Percentiles rank a stretch among this genome's conserved stretches.
phyloP scores from a whole-genome alignment of 2,329 filamentous ascomycete species.

The Remersonia thermophila region DNA sequence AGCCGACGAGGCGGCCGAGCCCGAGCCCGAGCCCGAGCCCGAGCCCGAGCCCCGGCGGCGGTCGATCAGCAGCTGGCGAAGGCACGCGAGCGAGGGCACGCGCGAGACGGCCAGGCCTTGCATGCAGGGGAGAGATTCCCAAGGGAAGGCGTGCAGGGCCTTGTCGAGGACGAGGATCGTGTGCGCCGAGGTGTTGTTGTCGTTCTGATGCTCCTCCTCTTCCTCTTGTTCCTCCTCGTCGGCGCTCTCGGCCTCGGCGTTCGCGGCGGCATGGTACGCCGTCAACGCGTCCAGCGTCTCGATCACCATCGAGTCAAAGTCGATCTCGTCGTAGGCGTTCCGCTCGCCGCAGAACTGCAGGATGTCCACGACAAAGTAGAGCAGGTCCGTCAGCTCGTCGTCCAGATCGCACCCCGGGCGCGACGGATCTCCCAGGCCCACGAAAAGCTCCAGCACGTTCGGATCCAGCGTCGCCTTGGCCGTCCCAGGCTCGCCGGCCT shows the following conservation, averaged over 20 bases:
- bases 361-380: conserved; percentile 95
- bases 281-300: conserved; percentile 77
- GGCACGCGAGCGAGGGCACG: conserved; percentile 72
- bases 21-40: background rate
- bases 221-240: no score
- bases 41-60: conserved; percentile 16
- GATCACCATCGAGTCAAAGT: conserved; percentile 84
- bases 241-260: conserved; percentile 22
- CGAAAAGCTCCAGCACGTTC: conserved; percentile 72
- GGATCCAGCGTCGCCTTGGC: conserved; percentile 38
- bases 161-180: conserved; percentile 89
- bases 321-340: conserved; percentile 95
- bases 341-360: conserved; percentile 92
- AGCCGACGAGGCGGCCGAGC: conserved; percentile 8
- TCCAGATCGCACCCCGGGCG: conserved; percentile 63
- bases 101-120: conserved; percentile 68
- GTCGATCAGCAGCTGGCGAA: conserved; percentile 63
- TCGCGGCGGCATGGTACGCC: conserved; percentile 53
- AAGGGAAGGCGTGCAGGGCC: conserved; percentile 78
- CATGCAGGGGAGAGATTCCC: conserved; percentile 89
- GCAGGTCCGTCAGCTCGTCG: conserved; percentile 77
- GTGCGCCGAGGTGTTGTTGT: conserved; percentile 40
- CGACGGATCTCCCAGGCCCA: conserved; percentile 66
- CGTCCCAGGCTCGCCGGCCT: background rate
- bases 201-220: no score